Base-by-base conservation (phyloP, 371 early-diverging fungal species). In the Dentiscutata heterogama region DNA sequence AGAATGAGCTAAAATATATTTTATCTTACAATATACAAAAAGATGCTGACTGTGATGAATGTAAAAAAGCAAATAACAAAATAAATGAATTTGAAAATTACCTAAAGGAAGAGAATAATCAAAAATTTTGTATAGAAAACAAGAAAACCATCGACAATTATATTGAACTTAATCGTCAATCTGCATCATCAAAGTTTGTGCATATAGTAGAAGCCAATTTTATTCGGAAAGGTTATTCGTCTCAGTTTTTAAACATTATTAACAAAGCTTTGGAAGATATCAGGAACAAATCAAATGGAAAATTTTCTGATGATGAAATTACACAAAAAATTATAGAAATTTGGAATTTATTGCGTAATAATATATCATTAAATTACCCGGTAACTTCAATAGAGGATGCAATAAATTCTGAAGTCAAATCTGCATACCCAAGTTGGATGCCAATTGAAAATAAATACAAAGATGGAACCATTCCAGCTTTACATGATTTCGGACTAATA, bases 101-200 rank as follows among this genome's bases (percentile, higher is more conserved):
- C n/a, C 58, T 80, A 25, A 10, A 31, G 20, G 25, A 22, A n/a
- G 31, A 70, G 13, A 22, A 70, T 20, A 11, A 61, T 35, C 31
- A 80, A 42, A 61, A 35, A 39, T 50, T 27, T 80, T 27, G 74
- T n/a, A 65, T 2, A 14, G 72, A 72, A 31, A 71, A 31, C 29
- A 27, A 50, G 29, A 16, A 56, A 22, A 80, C 81, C 3, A 80
- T 80, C 51, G 27, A 56, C 5, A 20, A 71, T 42, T 71, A 80
- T 71, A 54, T 80, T 13, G 25, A 56, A 31, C 73, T 27, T 20
- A 71, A 56, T 39, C 78, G 22, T 39, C 27, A 73, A 11, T 80
- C 78, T 16, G 14, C 56, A 25, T 27, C 2, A 10, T 53, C 8
- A 54, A 80, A 42, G 27, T 58, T 80, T 64, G 75, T 53, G n/a